phyloP scores from a whole-genome alignment of 306 rosid species.

The Adenanthera pavonina region DNA sequence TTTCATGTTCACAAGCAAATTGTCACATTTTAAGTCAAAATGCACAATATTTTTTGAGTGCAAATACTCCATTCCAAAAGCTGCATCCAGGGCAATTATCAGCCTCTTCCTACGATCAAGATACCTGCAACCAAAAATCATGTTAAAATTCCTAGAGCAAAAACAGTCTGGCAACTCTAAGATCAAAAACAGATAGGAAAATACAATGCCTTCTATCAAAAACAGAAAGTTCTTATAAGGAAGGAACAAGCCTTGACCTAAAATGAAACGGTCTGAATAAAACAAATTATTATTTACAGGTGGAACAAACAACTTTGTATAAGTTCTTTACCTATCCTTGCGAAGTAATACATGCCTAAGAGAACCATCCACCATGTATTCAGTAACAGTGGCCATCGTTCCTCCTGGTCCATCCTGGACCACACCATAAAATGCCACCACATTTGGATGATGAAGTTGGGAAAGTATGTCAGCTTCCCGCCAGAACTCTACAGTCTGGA shows the following conservation, averaged over 20 bases:
- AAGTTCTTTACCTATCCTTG: slow-evolving; percentile 57
- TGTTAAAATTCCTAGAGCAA: neutral
- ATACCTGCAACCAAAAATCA: slow-evolving; percentile 44
- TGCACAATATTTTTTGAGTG: slow-evolving; percentile 71
- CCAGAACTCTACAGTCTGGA: slow-evolving; percentile 68
- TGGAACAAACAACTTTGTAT: neutral
- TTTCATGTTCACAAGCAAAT: slow-evolving; percentile 67
- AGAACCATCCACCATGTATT: slow-evolving; percentile 76
- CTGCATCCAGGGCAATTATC: slow-evolving; percentile 75
- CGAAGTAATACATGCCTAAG: slow-evolving; percentile 60
- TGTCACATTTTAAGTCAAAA: slow-evolving; percentile 75
- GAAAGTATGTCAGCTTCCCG: slow-evolving; percentile 68
- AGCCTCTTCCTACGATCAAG: slow-evolving; percentile 70
- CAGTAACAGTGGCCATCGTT: slow-evolving; percentile 65
- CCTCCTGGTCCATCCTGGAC: slow-evolving; percentile 65
- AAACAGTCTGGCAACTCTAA: neutral
- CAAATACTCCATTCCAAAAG: slow-evolving; percentile 76
- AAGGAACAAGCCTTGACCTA: slow-evolving; percentile 8
- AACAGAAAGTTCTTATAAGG: slow-evolving; percentile 20
- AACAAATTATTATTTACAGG: neutral
- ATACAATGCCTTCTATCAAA: slow-evolving; percentile 26
- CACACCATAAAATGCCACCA: slow-evolving; percentile 54
- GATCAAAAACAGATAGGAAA: slow-evolving; percentile 20
- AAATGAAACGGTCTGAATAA: neutral
- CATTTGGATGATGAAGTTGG: slow-evolving; percentile 73